A percentile compares a stretch with the other conserved stretches of the same genome.
These are phyloP conservation scores for Pseudoturritis turrita DNA, from an alignment of 345 rosid genomes.

Conservation along the genomic window DNA sequence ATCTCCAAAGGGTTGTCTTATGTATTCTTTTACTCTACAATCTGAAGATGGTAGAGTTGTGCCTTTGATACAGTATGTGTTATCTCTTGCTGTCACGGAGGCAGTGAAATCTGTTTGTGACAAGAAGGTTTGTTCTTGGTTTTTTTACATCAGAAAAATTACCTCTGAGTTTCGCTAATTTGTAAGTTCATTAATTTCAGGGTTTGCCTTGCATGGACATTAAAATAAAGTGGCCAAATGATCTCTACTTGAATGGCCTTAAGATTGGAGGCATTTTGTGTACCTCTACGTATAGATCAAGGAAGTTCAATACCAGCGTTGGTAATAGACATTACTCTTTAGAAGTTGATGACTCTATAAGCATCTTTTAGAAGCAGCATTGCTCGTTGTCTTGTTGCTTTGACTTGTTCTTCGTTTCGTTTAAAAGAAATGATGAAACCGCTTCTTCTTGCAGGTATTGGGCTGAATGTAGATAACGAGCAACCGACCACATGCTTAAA, in stretches of 20 bases:
- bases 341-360: not conserved
- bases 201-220: constrained; percentile 67
- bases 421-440: constrained; percentile 1
- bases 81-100: constrained; percentile 78
- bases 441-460: constrained; percentile 58
- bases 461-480: constrained; percentile 81
- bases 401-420: not conserved
- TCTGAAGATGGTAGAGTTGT: constrained; percentile 74
- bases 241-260: constrained; percentile 79
- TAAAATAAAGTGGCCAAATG: constrained; percentile 97
- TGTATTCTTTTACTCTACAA: constrained; percentile 78
- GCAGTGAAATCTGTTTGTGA: constrained; percentile 73
- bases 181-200: constrained; percentile 40
- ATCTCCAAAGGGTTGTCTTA: constrained; percentile 80
- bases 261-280: constrained; percentile 93
- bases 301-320: constrained; percentile 76
- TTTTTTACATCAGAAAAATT: not conserved
- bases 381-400: not conserved
- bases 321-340: constrained; percentile 47
- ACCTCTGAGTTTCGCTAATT: not conserved
- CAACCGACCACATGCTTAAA: constrained; percentile 82
- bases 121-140: constrained; percentile 39
- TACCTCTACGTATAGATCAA: constrained; percentile 73
- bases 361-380: no score
- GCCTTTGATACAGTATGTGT: constrained; percentile 82